Conservation (phyloP, 108 stramenopile genomes). For the Cylindrotheca fusiformis region DNA sequence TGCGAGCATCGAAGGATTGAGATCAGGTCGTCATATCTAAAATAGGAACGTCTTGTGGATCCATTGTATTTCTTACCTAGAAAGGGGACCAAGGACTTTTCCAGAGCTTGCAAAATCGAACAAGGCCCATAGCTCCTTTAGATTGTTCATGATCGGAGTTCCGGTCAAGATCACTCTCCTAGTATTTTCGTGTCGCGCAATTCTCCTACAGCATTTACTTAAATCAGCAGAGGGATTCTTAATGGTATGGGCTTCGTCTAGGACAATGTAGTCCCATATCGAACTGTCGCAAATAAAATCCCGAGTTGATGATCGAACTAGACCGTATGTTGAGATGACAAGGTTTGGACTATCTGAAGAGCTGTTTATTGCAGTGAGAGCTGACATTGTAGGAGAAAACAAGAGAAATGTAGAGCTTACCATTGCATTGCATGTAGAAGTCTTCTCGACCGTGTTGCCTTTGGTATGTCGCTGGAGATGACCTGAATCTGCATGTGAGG, state of each 20-base stretch:
- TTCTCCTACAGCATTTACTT: conserved; percentile 55
- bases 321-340: conserved; percentile 79
- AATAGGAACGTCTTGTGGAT: too few species aligned
- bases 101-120: conserved; percentile 90
- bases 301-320: conserved; percentile 28
- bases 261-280: conserved; percentile 89
- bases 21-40: conserved; percentile 36
- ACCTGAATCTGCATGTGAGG: conserved; percentile 47
- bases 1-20: conserved; percentile 22
- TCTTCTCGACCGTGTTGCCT: conserved; percentile 32
- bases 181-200: conserved; percentile 47
- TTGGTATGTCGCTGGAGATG: conserved; percentile 46
- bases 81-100: conserved; percentile 49
- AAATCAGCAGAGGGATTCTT: conserved; percentile 84
- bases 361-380: conserved; percentile 8
- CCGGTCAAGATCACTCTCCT: conserved; percentile 88
- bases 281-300: conserved; percentile 8
- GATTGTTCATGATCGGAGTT: conserved; percentile 94
- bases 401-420: conserved; percentile 15
- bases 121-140: conserved; percentile 89
- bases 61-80: conserved; percentile 26
- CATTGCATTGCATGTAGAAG: conserved; percentile 54
- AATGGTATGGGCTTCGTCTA: conserved; percentile 97
- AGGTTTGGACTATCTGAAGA: conserved; percentile 44
- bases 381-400: background rate